phyloP scores from a whole-genome alignment of 106 monocot genomes.

The Gastrodia elata region DNA sequence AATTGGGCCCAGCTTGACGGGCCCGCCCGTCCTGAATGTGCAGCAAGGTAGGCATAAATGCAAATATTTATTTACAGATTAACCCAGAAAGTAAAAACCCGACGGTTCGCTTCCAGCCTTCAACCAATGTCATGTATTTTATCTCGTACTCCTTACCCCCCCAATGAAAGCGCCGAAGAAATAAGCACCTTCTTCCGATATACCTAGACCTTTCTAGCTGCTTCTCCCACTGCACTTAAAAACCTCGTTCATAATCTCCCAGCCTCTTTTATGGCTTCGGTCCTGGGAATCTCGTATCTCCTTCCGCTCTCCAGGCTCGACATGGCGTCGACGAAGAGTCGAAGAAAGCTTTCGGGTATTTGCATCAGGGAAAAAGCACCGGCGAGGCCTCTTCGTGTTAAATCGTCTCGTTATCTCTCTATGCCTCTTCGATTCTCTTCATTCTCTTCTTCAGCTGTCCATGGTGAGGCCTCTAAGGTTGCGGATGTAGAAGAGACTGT shows the following conservation, averaged over 20 bases:
- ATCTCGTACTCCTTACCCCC: background rate
- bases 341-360: background rate
- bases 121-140: background rate
- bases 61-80: background rate
- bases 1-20: too few species aligned
- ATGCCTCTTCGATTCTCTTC: background rate
- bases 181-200: background rate
- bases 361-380: background rate
- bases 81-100: background rate
- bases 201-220: background rate
- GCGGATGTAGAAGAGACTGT: background rate
- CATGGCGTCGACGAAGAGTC: background rate
- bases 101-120: background rate
- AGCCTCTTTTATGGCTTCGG: conserved; percentile 1
- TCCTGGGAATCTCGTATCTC: background rate
- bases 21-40: too few species aligned
- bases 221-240: background rate
- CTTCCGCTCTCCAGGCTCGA: background rate
- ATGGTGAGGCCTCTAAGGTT: background rate
- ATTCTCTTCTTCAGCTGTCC: background rate
- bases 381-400: background rate
- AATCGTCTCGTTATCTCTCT: background rate
- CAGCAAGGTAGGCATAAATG: background rate
- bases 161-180: background rate
- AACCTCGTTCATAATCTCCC: background rate